Conservation (phyloP, 2,329 filamentous ascomycete species). For the Aureobasidium vineae region DNA sequence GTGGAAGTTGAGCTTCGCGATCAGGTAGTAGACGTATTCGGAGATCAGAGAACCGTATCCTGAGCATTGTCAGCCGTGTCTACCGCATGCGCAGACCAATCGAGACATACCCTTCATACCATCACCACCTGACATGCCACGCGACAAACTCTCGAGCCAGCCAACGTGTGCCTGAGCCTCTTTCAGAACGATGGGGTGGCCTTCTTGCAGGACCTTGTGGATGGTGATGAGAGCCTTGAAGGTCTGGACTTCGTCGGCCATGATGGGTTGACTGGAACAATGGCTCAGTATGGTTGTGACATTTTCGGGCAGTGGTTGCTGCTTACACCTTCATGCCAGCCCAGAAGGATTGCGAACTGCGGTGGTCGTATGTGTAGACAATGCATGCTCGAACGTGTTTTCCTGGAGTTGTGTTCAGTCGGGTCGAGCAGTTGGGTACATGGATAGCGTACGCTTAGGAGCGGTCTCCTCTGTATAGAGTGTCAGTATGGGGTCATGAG, state of each 20-base stretch:
- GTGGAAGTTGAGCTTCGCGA: slow-evolving; percentile 95
- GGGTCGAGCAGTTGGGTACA: not conserved
- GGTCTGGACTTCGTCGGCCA: slow-evolving; percentile 97
- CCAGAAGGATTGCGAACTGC: slow-evolving; percentile 94
- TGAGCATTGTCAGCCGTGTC: slow-evolving; percentile 34
- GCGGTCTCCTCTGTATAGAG: slow-evolving; percentile 58
- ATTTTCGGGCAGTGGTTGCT: slow-evolving; percentile 16
- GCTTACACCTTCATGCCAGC: slow-evolving; percentile 95
- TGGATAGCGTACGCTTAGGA: slow-evolving; percentile 57
- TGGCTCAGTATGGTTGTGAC: slow-evolving; percentile 19
- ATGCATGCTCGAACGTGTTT: slow-evolving; percentile 99
- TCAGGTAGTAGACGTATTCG: slow-evolving; percentile 94
- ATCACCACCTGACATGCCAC: slow-evolving; percentile 71
- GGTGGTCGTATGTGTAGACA: slow-evolving; percentile 99
- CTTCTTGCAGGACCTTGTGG: slow-evolving; percentile 96
- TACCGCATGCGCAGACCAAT: not conserved
- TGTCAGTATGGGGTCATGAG: slow-evolving; percentile 29
- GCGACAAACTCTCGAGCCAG: slow-evolving; percentile 90
- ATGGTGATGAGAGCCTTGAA: slow-evolving; percentile 98
- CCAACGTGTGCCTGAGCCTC: slow-evolving; percentile 85
- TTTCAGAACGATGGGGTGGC: slow-evolving; percentile 80
- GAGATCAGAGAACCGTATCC: slow-evolving; percentile 87
- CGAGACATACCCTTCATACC: slow-evolving; percentile 47
- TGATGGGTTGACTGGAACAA: slow-evolving; percentile 75
- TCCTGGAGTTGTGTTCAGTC: slow-evolving; percentile 46